Evolutionary conservation across 1,284 basidiomycete genomes (phyloP).

Genomic region (Cutaneotrichosporon dermatis): DNA sequence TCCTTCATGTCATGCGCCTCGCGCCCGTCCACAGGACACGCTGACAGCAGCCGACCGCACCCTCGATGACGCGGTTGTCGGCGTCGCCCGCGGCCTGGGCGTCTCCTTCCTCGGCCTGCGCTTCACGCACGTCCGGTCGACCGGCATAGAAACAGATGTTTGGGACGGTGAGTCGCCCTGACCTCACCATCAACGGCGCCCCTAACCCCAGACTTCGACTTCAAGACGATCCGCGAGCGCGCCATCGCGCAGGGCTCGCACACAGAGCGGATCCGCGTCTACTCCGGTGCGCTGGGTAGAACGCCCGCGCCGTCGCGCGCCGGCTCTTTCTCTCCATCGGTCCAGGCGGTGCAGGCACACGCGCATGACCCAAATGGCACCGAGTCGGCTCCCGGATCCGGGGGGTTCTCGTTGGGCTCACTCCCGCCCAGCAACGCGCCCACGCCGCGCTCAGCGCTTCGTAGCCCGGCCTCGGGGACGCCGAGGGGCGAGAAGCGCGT

Average conservation of each 20-base stretch:
- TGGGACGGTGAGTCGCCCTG: slow-evolving; percentile 31
- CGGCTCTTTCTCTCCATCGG: neutral
- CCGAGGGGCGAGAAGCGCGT: slow-evolving; percentile 14
- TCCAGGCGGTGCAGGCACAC: neutral
- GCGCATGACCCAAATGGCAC: slow-evolving; percentile 3
- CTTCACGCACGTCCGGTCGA: slow-evolving; percentile 26
- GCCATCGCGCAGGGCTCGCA: slow-evolving; percentile 19
- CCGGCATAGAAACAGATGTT: slow-evolving; percentile 28
- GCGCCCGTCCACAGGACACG: no score
- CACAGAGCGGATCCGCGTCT: slow-evolving; percentile 17
- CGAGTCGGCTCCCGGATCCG: slow-evolving; percentile 1
- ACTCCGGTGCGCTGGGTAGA: slow-evolving; percentile 13
- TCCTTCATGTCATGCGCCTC: no score
- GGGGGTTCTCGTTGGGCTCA: no score
- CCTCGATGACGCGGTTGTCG: slow-evolving; percentile 13
- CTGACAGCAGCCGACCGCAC: slow-evolving; percentile 11
- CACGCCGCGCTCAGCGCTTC: slow-evolving; percentile 11
- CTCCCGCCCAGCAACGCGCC: neutral
- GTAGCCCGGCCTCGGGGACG: slow-evolving; percentile 2
- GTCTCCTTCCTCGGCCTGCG: slow-evolving; percentile 15
- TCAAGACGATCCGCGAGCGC: slow-evolving; percentile 25
- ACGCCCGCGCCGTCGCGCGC: slow-evolving; percentile 1
- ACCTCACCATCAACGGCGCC: no score
- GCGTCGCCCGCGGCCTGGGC: slow-evolving; percentile 13
- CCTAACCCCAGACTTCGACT: slow-evolving; percentile 29